These are phyloP conservation scores for Candida ponderosae DNA, from an alignment of 805 yeast genomes.

Conservation along the genomic window DNA sequence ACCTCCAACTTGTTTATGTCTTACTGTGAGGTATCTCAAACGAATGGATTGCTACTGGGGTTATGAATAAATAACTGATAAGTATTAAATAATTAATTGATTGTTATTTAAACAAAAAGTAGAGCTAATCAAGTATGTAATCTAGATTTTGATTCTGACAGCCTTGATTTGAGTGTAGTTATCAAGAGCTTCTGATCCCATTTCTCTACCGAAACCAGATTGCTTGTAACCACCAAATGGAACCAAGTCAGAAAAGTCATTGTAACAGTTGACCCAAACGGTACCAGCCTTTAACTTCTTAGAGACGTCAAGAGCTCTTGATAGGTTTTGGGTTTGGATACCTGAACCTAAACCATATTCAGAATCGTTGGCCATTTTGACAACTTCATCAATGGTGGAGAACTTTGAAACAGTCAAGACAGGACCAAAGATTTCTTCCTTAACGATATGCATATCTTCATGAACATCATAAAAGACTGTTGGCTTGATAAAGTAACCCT, in stretches of 20 bases:
- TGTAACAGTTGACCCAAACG: conserved; percentile 75
- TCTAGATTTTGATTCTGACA: conserved; percentile 44
- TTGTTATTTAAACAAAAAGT: too few relatives aligned
- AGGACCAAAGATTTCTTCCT: conserved; percentile 77
- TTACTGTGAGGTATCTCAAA: too few relatives aligned
- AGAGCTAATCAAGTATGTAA: too few relatives aligned
- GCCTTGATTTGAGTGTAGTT: conserved; percentile 72
- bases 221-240: conserved; percentile 81
- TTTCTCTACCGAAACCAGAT: conserved; percentile 81
- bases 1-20: too few relatives aligned
- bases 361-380: conserved; percentile 58
- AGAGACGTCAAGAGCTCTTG: conserved; percentile 56
- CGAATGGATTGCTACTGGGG: too few relatives aligned
- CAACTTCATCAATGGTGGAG: conserved; percentile 58
- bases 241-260: conserved; percentile 65
- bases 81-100: too few relatives aligned
- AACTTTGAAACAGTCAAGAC: conserved; percentile 67
- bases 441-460: conserved; percentile 54
- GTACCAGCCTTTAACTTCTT: conserved; percentile 67
- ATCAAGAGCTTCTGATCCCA: conserved; percentile 74
- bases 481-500: conserved; percentile 70
- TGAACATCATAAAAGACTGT: conserved; percentile 65
- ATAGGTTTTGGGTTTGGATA: conserved; percentile 57
- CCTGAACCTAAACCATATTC: conserved; percentile 80
- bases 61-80: too few relatives aligned